Evolutionary conservation across 192 early-diverging fungal species (phyloP).

Genomic region (Umbelopsis ramanniana): DNA sequence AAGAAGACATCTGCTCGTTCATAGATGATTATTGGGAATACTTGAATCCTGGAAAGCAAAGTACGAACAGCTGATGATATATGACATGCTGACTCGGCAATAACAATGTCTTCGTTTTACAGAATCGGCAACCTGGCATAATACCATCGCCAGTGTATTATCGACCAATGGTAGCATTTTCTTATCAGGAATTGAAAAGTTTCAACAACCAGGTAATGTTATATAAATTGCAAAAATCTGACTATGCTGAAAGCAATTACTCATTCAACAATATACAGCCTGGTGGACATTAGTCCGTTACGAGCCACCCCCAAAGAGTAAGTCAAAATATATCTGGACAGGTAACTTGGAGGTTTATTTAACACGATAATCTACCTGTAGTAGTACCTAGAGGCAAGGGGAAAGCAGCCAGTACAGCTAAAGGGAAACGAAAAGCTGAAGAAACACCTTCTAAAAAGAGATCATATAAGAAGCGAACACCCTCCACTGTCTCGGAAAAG

Average conservation of each 20-base stretch:
- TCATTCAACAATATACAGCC: constrained; percentile 41
- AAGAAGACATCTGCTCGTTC: constrained; percentile 79
- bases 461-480: constrained; percentile 1
- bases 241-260: constrained; percentile 37
- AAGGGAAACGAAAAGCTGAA: constrained; percentile 12
- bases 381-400: constrained; percentile 2
- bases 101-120: neutral
- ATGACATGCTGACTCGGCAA: neutral
- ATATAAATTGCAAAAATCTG: constrained; percentile 21
- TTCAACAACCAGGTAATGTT: constrained; percentile 66
- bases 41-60: constrained; percentile 67
- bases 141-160: constrained; percentile 82
- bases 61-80: constrained; percentile 43
- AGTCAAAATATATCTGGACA: neutral
- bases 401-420: constrained; percentile 8
- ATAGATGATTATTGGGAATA: constrained; percentile 79
- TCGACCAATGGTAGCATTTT: constrained; percentile 81
- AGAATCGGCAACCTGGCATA: constrained; percentile 83
- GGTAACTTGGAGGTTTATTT: too few species aligned
- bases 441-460: neutral
- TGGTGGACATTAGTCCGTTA: constrained; percentile 57
- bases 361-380: neutral
- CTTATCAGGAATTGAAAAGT: constrained; percentile 73
- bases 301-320: constrained; percentile 49
- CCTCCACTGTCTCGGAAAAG: neutral